Evolutionary conservation across 176 grass and related monocot genomes (phyloP).

Genomic region (Musa itinerans): DNA sequence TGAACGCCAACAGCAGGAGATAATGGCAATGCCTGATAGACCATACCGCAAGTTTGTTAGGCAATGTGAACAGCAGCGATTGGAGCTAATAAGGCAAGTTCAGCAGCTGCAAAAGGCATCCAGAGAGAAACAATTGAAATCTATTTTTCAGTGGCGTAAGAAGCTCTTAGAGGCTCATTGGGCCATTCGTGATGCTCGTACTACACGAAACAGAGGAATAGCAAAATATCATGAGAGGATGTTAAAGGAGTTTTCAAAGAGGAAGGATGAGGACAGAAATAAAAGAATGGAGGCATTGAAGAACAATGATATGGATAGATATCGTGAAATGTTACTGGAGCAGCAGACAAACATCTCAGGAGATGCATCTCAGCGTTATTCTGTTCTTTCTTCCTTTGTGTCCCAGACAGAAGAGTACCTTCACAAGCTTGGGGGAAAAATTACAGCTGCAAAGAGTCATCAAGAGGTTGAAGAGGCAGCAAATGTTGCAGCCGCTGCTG

Average conservation of each 20-base stretch:
- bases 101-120: slow-evolving; percentile 71
- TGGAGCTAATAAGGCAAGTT: slow-evolving; percentile 73
- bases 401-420: slow-evolving; percentile 97
- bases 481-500: slow-evolving; percentile 62
- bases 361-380: slow-evolving; percentile 85
- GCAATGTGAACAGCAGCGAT: slow-evolving; percentile 82
- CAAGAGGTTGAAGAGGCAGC: slow-evolving; percentile 95
- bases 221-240: slow-evolving; percentile 99
- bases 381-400: slow-evolving; percentile 94
- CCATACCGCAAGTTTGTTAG: slow-evolving; percentile 90
- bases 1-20: slow-evolving; percentile 96
- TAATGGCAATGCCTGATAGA: slow-evolving; percentile 94
- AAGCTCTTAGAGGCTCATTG: slow-evolving; percentile 94
- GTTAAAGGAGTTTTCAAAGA: slow-evolving; percentile 94
- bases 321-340: slow-evolving; percentile 87
- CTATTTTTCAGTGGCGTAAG: slow-evolving; percentile 87
- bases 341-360: slow-evolving; percentile 88
- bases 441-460: slow-evolving; percentile 75
- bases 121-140: slow-evolving; percentile 92
- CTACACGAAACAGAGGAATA: slow-evolving; percentile 78
- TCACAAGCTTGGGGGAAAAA: slow-evolving; percentile 93
- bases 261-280: slow-evolving; percentile 83
- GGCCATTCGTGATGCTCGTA: slow-evolving; percentile 93
- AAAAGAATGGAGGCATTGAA: slow-evolving; percentile 99
- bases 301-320: slow-evolving; percentile 98